These are phyloP conservation scores for Bothriochloa decipiens DNA, from an alignment of 176 grass and related monocot genomes.

Conservation along the genomic window DNA sequence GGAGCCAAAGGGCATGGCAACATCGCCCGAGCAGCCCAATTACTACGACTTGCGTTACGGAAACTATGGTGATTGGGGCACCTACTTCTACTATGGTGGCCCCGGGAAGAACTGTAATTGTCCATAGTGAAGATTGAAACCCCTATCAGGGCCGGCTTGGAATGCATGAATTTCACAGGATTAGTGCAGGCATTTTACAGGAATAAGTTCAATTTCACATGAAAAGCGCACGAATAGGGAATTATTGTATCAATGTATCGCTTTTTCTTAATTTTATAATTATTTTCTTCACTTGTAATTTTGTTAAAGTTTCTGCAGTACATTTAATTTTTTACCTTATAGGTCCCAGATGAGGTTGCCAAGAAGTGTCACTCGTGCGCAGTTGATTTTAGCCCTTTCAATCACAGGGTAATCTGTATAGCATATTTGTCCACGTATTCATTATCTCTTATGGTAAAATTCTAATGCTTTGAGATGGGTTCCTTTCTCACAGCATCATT, in stretches of 20 bases:
- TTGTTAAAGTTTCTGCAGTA: background rate
- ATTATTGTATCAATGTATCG: background rate
- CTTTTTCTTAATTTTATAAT: conserved; percentile 25
- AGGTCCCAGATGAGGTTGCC: conserved; percentile 94
- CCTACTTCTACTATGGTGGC: conserved; percentile 83
- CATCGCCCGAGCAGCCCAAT: conserved; percentile 81
- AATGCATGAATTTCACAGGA: too few relatives aligned
- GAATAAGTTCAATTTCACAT: too few relatives aligned
- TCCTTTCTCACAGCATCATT: conserved; percentile 76
- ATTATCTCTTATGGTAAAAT: conserved; percentile 24
- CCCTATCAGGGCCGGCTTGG: background rate
- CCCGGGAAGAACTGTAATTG: conserved; percentile 83
- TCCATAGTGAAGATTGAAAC: conserved; percentile 50
- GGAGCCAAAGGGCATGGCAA: conserved; percentile 60
- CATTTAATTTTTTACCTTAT: conserved; percentile 14
- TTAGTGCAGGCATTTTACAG: too few relatives aligned
- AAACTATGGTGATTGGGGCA: conserved; percentile 89
- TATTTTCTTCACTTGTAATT: background rate
- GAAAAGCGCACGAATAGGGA: too few relatives aligned
- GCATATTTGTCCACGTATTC: conserved; percentile 9
- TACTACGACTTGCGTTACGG: conserved; percentile 84
- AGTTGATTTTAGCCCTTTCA: conserved; percentile 89
- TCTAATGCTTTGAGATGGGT: conserved; percentile 12
- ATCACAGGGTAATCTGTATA: conserved; percentile 68
- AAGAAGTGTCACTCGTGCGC: conserved; percentile 85